Percentiles rank a stretch among this genome's conserved stretches.
Evolutionary conservation across 305 asterid genomes (phyloP).

Genomic region (Solanum hybrid): DNA sequence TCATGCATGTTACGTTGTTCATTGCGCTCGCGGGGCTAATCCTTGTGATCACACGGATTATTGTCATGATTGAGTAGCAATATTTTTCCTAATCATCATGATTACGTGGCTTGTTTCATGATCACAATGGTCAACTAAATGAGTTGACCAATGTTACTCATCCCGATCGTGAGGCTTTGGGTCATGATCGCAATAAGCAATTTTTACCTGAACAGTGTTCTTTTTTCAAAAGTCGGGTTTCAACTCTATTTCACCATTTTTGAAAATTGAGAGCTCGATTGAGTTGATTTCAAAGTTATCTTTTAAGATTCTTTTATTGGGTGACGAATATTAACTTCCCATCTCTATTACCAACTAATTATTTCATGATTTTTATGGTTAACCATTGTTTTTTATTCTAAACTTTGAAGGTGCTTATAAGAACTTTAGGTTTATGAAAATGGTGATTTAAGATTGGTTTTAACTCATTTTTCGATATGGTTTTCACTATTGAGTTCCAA

Average conservation of each 20-base stretch:
- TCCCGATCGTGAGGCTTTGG: neutral
- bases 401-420: neutral
- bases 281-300: neutral
- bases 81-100: neutral
- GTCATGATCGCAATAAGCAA: neutral
- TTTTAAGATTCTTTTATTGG: neutral
- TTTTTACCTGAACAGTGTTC: neutral
- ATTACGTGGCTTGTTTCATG: neutral
- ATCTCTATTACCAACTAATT: neutral
- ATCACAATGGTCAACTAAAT: neutral
- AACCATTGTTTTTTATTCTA: neutral
- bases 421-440: neutral
- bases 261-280: neutral
- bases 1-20: neutral
- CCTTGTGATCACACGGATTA: neutral
- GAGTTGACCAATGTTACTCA: neutral
- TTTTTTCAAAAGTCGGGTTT: neutral
- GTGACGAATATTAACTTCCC: neutral
- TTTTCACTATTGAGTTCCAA: neutral
- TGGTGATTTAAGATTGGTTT: neutral
- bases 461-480: neutral
- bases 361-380: neutral
- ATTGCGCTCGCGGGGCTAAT: neutral
- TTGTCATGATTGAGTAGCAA: neutral
- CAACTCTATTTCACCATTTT: neutral